Percentiles rank a stretch among this genome's conserved stretches.
Conservation (phyloP, 306 rosid species). For the Cicer judaicum region DNA sequence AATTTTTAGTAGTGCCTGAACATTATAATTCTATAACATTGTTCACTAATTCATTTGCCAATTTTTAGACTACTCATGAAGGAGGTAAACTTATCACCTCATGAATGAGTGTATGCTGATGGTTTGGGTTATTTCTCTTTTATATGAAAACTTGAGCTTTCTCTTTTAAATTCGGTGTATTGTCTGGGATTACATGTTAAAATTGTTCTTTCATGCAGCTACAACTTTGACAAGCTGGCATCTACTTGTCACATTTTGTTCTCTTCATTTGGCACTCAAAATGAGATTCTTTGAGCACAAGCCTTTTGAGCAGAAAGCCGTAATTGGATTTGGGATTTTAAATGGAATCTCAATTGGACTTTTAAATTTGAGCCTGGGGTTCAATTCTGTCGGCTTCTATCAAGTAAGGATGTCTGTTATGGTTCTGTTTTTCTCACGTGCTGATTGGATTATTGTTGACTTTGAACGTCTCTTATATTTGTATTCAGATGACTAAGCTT, state of each 20-base stretch:
- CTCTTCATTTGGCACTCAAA: conserved; percentile 84
- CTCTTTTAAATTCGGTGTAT: background rate
- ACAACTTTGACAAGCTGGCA: conserved; percentile 99
- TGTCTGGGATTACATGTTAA: conserved; percentile 17
- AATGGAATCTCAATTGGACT: conserved; percentile 99
- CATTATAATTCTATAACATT: background rate
- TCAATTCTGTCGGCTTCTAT: conserved; percentile 98
- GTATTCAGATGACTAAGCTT: conserved; percentile 91
- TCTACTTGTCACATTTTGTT: conserved; percentile 96
- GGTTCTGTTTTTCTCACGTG: conserved; percentile 31
- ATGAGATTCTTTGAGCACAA: conserved; percentile 95
- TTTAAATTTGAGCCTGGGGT: conserved; percentile 93
- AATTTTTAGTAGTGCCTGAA: background rate
- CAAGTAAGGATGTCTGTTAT: conserved; percentile 61
- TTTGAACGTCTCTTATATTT: conserved; percentile 47
- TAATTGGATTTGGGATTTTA: conserved; percentile 89
- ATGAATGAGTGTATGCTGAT: conserved; percentile 13
- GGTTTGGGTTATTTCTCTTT: conserved; percentile 24
- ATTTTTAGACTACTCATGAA: conserved; percentile 11
- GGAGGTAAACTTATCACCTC: conserved; percentile 5
- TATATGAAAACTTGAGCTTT: conserved; percentile 25
- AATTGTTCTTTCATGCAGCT: conserved; percentile 62
- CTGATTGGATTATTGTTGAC: conserved; percentile 32
- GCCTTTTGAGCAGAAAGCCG: conserved; percentile 81
- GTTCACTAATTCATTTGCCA: background rate